phyloP scores from a whole-genome alignment of 2,329 filamentous ascomycete species.

The Diaporthe eres region DNA sequence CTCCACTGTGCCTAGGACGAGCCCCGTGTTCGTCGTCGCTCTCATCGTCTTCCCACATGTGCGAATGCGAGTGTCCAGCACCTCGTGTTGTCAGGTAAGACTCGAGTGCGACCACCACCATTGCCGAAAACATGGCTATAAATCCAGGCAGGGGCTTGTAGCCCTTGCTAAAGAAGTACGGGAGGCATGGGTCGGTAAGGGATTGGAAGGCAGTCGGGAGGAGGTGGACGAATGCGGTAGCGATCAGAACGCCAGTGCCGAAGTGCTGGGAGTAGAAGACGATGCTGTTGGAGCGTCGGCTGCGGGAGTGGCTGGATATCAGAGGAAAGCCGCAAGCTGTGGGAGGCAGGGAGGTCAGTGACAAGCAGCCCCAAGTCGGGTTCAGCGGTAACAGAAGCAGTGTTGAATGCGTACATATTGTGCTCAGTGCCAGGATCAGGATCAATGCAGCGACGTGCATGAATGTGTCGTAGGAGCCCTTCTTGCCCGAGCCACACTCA shows the following conservation, averaged over 20 bases:
- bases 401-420: conserved; percentile 59
- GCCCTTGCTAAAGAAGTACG: conserved; percentile 82
- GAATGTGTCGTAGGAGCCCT: conserved; percentile 74
- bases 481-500: conserved; percentile 65
- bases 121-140: conserved; percentile 85
- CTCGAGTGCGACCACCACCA: conserved; percentile 87
- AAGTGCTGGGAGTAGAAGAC: conserved; percentile 81
- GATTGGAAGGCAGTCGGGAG: conserved; percentile 78
- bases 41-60: conserved; percentile 65
- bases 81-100: conserved; percentile 86
- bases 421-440: conserved; percentile 74
- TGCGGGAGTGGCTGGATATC: conserved; percentile 71
- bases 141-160: conserved; percentile 86
- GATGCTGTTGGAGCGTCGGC: conserved; percentile 70
- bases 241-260: conserved; percentile 87
- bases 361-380: not conserved
- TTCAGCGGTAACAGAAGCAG: not conserved
- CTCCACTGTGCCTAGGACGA: conserved; percentile 44
- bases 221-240: conserved; percentile 86
- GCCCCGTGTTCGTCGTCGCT: conserved; percentile 49
- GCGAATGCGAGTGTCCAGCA: conserved; percentile 72
- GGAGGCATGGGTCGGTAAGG: conserved; percentile 79
- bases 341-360: conserved; percentile 27
- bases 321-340: conserved; percentile 77
- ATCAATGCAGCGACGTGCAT: conserved; percentile 78